These are phyloP conservation scores for Mrakia blollopis DNA, from an alignment of 768 basidiomycete species.

Conservation along the genomic window DNA sequence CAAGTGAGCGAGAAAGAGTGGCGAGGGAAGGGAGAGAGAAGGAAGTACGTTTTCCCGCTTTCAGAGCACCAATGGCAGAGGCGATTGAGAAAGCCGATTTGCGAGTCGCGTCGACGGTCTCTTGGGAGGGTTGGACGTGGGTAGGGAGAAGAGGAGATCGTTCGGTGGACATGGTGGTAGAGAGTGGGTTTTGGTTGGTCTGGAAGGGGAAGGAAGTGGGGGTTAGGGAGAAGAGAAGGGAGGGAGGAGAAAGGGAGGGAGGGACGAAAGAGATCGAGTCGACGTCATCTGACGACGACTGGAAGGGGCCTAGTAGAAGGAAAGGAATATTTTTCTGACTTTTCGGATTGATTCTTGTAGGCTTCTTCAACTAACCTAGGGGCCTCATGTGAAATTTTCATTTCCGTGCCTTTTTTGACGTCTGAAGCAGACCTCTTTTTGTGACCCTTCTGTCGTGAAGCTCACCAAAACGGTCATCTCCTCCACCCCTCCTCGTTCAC, in stretches of 20 bases:
- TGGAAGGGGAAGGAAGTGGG: background rate
- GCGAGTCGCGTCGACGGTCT: background rate
- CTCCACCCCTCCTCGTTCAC: background rate
- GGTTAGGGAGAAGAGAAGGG: background rate
- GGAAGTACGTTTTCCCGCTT: constrained; percentile 19
- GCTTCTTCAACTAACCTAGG: no score
- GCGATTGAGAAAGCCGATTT: constrained; percentile 19
- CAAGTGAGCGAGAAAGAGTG: no score
- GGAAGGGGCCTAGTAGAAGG: no score
- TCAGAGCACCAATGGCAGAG: constrained; percentile 23
- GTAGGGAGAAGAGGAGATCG: constrained; percentile 30
- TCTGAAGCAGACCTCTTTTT: no score
- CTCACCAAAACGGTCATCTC: background rate
- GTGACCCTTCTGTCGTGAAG: background rate
- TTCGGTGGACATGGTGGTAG: constrained; percentile 24
- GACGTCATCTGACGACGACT: no score
- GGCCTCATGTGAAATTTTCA: no score
- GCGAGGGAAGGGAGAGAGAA: no score
- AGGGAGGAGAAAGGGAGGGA: background rate
- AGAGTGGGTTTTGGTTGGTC: background rate
- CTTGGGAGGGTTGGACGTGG: constrained; percentile 4
- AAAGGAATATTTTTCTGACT: no score
- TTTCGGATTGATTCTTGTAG: no score
- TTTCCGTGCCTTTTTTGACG: no score
- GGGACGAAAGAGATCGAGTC: no score